Evolutionary conservation across 2,329 filamentous ascomycete genomes (phyloP).

Genomic region (Aspergillus ochraceus): DNA sequence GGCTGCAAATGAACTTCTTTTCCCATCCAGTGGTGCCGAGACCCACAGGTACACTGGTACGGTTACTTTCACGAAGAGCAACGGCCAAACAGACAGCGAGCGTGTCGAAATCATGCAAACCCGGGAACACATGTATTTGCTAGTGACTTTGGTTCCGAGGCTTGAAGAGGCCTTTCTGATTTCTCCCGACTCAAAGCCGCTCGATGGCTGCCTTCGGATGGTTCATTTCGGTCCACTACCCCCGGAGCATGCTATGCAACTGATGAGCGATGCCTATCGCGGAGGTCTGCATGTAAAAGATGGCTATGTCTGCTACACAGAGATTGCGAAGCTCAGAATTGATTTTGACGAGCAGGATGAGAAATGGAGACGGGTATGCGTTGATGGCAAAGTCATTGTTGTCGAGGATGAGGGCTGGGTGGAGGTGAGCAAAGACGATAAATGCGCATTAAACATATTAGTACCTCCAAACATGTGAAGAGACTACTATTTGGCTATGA

Average conservation of each 20-base stretch:
- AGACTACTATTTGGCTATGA: background rate
- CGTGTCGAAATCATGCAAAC: constrained; percentile 37
- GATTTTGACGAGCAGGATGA: constrained; percentile 60
- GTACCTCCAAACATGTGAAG: background rate
- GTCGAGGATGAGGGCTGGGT: constrained; percentile 71
- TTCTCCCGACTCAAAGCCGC: constrained; percentile 67
- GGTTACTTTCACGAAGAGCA: constrained; percentile 45
- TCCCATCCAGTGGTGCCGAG: constrained; percentile 51
- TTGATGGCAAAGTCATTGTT: constrained; percentile 86
- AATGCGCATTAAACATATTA: constrained; percentile 21
- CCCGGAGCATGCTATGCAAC: constrained; percentile 68
- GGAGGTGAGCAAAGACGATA: constrained; percentile 51
- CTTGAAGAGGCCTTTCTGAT: constrained; percentile 81
- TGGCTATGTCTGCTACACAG: constrained; percentile 66
- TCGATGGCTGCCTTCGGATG: constrained; percentile 70
- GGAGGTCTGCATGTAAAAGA: constrained; percentile 57
- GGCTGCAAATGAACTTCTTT: constrained; percentile 76
- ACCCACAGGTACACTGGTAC: constrained; percentile 59
- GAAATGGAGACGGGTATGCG: constrained; percentile 79
- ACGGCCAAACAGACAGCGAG: constrained; percentile 17
- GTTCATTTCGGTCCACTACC: constrained; percentile 71
- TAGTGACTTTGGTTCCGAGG: constrained; percentile 75
- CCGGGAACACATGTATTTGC: constrained; percentile 69
- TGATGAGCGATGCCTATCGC: constrained; percentile 68
- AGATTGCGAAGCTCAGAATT: constrained; percentile 67